Evolutionary conservation across 768 basidiomycete species (phyloP), one percentile per base, ranked within the genome.

Genomic region (Austroboletus eburneus): DNA sequence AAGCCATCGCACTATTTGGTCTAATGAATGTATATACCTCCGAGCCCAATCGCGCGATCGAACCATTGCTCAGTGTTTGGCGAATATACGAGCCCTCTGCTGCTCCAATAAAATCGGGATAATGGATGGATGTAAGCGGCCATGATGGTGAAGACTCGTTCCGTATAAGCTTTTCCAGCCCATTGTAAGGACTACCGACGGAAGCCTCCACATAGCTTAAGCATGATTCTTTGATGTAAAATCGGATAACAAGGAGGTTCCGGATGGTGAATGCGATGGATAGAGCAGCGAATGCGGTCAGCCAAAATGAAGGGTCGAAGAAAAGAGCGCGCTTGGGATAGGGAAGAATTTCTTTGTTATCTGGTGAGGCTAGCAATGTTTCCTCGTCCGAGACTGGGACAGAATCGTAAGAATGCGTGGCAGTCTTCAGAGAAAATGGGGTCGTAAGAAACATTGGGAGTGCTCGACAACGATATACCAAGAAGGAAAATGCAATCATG

Each of bases 131-230:
- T 4, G 48, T 48, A 29, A 61, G 50, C 5, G 60, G 60, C 61
- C 60, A 61, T 14, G 43, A 60, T 14, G 57, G 58, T 5, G 60
- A 63, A n/a, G 61, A 60, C 18, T 48, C 50, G n/a, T 61, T 61
- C 13, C 60, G 57, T 16, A 46, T n/a, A 6, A 61, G 43, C 38
- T 39, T 60, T 30, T 57, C 60, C 21, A 63, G 30, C 6, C 60
- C 60, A 7, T 45, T 57, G 34, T 61, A 61, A 18, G 55, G 61
- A 16, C 52, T 57, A 24, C 47, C 46, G 18, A 59, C 22, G 24
- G 51, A 36, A 6, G 49, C 50, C 9, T 59, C 46, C 18, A 54
- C 16, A 39, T 36, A 42, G 23, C 13, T 27, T 36, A 20, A 27
- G 21, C 18, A 20, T 4, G 41, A 33, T 13, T 29, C 47, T 20